Base-by-base conservation (phyloP, 2,329 filamentous ascomycete genomes). In the Blastomyces gilchristii region DNA sequence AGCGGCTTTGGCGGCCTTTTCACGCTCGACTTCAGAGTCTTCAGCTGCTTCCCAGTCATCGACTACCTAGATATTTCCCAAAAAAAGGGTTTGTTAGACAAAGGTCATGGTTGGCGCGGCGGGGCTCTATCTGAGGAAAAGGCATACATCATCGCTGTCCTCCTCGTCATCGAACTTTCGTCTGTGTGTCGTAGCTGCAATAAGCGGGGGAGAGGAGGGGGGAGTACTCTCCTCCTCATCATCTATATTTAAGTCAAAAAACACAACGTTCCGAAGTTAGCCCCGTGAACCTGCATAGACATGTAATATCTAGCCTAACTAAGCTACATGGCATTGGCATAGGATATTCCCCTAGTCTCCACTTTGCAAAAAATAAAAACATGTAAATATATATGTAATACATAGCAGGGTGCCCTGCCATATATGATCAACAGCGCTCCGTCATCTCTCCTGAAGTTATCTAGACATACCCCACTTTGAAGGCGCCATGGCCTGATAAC, bases 11-110 rank as follows among this genome's bases (percentile, higher is more conserved):
- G 89, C 89, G 37, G 85, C 90, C 82, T 97, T 99, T 78, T 97
- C 92, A 71, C 91, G 89, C 81, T 99, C 94, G 70, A 87, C 93
- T 72, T 99, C 94, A 66, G 91, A 96, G 79, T 99, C 94, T 73
- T 97, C 94, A 69, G 90, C 92, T 64, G 90, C 93, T 72, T 97
- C 92, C 94, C 94, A 99, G 43, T 90, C 93, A 65, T 99, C 94
- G 72, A 97, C 85, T 63, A 97, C 90, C 88, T 96, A 67, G 8
- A 63, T 54, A 2, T 43, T 49, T 18, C 53, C 41, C 28, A 28
- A 45, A 31, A 22, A 18, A 31, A 16, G 58, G 8, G 34, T 12
- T 4, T 11, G 28, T 39, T 9, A n/a, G 18, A 11, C 1, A 18
- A 18, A 31, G 4, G 16, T 53, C 14, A 34, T 22, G 12, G 14